Conservation (phyloP, 1,284 basidiomycete species). For the Porodaedalea pini region DNA sequence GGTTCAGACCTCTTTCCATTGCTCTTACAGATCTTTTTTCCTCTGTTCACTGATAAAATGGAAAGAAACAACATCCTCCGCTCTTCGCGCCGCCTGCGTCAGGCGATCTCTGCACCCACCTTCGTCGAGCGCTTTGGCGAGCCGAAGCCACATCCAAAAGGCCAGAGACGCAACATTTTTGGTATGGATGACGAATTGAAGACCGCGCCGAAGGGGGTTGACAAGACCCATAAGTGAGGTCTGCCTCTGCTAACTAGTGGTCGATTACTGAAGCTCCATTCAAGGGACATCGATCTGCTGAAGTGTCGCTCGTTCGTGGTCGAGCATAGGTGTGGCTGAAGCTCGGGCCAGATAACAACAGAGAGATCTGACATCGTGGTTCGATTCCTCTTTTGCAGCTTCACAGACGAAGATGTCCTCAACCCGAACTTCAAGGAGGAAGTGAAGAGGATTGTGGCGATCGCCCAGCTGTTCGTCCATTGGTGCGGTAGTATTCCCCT, state of each 20-base stretch:
- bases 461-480: constrained; percentile 77
- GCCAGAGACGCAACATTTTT: constrained; percentile 69
- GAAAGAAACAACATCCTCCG: constrained; percentile 63
- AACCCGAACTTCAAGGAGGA: constrained; percentile 61
- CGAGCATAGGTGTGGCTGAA: constrained; percentile 49
- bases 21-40: neutral
- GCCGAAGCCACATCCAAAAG: constrained; percentile 57
- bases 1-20: constrained; percentile 38
- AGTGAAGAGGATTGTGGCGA: constrained; percentile 49
- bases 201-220: constrained; percentile 83
- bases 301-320: constrained; percentile 82
- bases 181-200: constrained; percentile 81
- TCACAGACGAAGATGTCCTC: constrained; percentile 73
- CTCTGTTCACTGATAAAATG: constrained; percentile 33
- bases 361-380: neutral
- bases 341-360: neutral
- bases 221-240: constrained; percentile 67
- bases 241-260: neutral
- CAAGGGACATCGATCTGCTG: constrained; percentile 80
- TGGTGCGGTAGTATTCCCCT: constrained; percentile 51
- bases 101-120: constrained; percentile 55
- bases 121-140: constrained; percentile 76
- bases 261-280: neutral
- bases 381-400: constrained; percentile 46
- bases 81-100: constrained; percentile 61